phyloP scores from a whole-genome alignment of 2,329 filamentous ascomycete species.

The Daldinia sp. region DNA sequence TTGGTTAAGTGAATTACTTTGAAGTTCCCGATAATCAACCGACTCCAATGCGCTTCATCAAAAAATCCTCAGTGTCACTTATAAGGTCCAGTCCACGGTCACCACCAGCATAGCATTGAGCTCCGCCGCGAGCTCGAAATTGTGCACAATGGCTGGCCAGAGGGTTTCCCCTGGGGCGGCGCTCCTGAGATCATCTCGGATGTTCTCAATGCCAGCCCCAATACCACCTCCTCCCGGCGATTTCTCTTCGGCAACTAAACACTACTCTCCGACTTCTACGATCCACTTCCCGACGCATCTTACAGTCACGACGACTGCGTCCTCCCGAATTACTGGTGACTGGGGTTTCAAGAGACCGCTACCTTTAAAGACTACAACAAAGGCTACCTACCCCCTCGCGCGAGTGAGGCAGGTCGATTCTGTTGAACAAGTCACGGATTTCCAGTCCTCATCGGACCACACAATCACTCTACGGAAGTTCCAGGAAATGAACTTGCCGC shows the following conservation, averaged over 20 bases:
- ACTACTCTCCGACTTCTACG: constrained; percentile 77
- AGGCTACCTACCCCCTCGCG: constrained; percentile 79
- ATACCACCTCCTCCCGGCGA: constrained; percentile 71
- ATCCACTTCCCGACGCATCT: constrained; percentile 83
- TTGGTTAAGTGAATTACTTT: neutral
- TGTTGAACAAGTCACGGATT: constrained; percentile 89
- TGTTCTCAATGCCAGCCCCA: constrained; percentile 87
- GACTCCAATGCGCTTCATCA: constrained; percentile 21
- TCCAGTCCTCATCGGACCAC: constrained; percentile 84
- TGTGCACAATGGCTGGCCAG: constrained; percentile 46
- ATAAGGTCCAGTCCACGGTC: constrained; percentile 2
- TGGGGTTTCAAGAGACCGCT: constrained; percentile 93
- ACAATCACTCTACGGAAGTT: constrained; percentile 85
- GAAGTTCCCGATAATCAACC: constrained; percentile 35
- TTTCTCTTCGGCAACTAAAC: constrained; percentile 60
- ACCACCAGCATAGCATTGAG: constrained; percentile 29
- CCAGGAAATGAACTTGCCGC: constrained; percentile 81
- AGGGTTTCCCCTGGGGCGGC: constrained; percentile 71
- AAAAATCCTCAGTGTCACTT: constrained; percentile 33
- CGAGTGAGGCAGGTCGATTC: constrained; percentile 85
- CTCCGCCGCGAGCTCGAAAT: constrained; percentile 36
- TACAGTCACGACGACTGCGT: constrained; percentile 80
- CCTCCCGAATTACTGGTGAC: constrained; percentile 81
- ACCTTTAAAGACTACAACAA: constrained; percentile 79
- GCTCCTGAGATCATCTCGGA: constrained; percentile 85